Evolutionary conservation across 2,329 filamentous ascomycete genomes (phyloP).

Genomic region (Penicillium sp.): DNA sequence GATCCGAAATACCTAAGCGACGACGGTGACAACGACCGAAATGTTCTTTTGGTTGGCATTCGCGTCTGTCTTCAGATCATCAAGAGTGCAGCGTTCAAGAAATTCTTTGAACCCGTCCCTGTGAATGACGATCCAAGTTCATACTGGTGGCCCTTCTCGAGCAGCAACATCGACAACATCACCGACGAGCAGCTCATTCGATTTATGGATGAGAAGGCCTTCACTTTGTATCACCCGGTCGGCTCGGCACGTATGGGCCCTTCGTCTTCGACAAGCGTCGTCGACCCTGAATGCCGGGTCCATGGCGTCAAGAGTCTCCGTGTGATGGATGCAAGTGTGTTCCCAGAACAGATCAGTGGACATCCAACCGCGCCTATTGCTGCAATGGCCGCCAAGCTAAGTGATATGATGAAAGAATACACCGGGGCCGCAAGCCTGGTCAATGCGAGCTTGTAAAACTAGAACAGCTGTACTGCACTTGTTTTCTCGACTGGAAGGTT

Average conservation of each 20-base stretch:
- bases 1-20: constrained; percentile 20
- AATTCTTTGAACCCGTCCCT: not conserved
- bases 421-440: not conserved
- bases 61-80: not conserved
- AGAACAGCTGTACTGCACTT: no score
- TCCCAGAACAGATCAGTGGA: not conserved
- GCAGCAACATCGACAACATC: not conserved
- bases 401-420: not conserved
- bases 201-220: not conserved
- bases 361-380: not conserved
- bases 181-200: not conserved
- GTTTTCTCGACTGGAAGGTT: no score
- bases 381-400: not conserved
- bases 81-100: not conserved
- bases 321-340: not conserved
- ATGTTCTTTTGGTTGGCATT: constrained; percentile 12
- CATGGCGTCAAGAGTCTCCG: not conserved
- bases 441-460: no score
- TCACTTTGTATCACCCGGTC: not conserved
- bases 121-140: not conserved
- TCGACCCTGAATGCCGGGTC: not conserved
- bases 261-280: not conserved
- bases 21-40: constrained; percentile 14
- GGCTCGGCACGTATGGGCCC: not conserved
- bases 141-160: not conserved